Evolutionary conservation across 345 rosid species (phyloP).

Genomic region (Excoecaria cochinchinensis): DNA sequence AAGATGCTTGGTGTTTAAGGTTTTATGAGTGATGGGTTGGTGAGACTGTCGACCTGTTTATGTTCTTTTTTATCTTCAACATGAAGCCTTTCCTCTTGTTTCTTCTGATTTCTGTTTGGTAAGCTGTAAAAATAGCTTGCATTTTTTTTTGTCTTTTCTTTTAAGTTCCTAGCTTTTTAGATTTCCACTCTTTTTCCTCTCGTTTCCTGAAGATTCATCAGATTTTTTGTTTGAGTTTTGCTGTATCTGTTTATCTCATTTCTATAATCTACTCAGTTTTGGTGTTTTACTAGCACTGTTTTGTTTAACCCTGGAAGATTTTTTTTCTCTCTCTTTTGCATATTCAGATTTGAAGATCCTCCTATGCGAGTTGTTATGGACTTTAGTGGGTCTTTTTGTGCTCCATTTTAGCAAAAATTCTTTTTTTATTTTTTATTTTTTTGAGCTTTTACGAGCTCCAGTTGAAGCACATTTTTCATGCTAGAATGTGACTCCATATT

Average conservation of each 20-base stretch:
- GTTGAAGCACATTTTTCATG: slow-evolving; percentile 16
- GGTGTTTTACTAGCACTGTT: slow-evolving; percentile 10
- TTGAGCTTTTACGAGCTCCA: slow-evolving; percentile 14
- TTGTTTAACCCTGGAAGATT: slow-evolving; percentile 4
- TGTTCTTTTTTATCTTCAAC: slow-evolving; percentile 35
- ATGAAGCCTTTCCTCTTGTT: slow-evolving; percentile 42
- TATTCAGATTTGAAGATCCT: slow-evolving; percentile 11
- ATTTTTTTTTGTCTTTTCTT: slow-evolving; percentile 35
- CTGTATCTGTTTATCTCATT: slow-evolving; percentile 6
- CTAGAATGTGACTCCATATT: slow-evolving; percentile 1
- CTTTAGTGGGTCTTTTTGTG: slow-evolving; percentile 11
- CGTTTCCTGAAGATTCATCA: slow-evolving; percentile 6
- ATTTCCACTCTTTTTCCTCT: slow-evolving; percentile 23
- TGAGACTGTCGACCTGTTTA: slow-evolving; percentile 48
- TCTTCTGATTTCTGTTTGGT: slow-evolving; percentile 41
- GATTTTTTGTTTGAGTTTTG: slow-evolving; percentile 11
- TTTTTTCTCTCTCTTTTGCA: background rate
- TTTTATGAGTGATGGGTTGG: slow-evolving; percentile 44
- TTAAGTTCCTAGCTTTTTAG: slow-evolving; percentile 24
- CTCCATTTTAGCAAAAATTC: slow-evolving; percentile 18
- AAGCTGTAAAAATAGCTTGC: slow-evolving; percentile 48
- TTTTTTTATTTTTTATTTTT: no score
- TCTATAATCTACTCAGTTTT: slow-evolving; percentile 9
- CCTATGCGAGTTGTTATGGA: background rate
- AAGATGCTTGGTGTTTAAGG: slow-evolving; percentile 54